Evolutionary conservation across 2,329 filamentous ascomycete genomes (phyloP).

Genomic region (Sporothrix mexicana): DNA sequence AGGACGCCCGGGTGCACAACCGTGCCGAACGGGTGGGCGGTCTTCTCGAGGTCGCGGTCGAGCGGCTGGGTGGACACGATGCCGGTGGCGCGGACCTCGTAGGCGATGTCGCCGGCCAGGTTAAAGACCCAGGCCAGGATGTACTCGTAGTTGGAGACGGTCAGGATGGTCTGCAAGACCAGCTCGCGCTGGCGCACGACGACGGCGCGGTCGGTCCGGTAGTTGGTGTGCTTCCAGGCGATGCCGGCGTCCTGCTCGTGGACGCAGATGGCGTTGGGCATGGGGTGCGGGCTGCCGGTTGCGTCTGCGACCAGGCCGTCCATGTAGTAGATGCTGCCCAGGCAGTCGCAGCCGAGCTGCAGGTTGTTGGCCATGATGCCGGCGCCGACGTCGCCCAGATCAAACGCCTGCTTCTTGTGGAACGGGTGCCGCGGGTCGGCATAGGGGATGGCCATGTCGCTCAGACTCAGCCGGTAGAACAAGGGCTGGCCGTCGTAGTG

Average conservation of each 20-base stretch:
- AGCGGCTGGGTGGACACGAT: constrained; percentile 63
- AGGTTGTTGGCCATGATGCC: constrained; percentile 73
- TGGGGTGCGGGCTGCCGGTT: constrained; percentile 56
- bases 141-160: constrained; percentile 73
- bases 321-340: constrained; percentile 69
- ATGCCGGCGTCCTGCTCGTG: constrained; percentile 76
- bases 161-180: constrained; percentile 72
- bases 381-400: constrained; percentile 72
- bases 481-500: constrained; percentile 69
- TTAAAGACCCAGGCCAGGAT: constrained; percentile 62
- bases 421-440: constrained; percentile 69
- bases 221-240: constrained; percentile 74
- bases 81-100: constrained; percentile 70
- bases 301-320: constrained; percentile 60
- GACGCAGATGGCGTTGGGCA: constrained; percentile 65
- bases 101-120: constrained; percentile 64
- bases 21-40: constrained; percentile 59
- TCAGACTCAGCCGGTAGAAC: constrained; percentile 69
- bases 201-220: constrained; percentile 65
- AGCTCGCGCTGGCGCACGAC: constrained; percentile 66
- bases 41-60: constrained; percentile 61
- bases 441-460: constrained; percentile 72
- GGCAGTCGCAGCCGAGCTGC: constrained; percentile 70
- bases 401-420: constrained; percentile 74
- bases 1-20: constrained; percentile 68